Evolutionary conservation across 2,329 filamentous ascomycete species (phyloP).

Genomic region (Ceratocystis papillata): DNA sequence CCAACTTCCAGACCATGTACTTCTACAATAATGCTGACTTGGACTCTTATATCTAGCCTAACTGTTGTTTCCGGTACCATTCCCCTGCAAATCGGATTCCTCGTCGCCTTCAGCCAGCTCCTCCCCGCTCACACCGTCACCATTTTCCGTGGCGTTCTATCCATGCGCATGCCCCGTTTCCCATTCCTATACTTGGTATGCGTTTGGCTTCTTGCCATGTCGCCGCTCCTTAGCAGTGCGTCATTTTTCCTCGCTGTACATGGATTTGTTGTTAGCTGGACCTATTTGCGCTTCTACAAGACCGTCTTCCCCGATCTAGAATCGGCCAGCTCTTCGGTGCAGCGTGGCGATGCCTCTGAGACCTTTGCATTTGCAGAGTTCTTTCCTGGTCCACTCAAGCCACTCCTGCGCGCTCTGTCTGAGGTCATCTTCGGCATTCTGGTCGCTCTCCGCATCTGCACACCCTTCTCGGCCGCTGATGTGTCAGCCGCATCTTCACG

Average conservation of each 20-base stretch:
- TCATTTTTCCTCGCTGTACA: constrained; percentile 68
- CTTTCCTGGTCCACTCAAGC: constrained; percentile 77
- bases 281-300: constrained; percentile 94
- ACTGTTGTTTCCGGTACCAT: constrained; percentile 82
- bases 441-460: constrained; percentile 66
- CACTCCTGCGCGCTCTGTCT: constrained; percentile 61
- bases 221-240: constrained; percentile 53
- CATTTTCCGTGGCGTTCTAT: constrained; percentile 76
- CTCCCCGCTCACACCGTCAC: constrained; percentile 95
- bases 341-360: constrained; percentile 87
- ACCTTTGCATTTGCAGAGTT: constrained; percentile 94
- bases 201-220: constrained; percentile 53
- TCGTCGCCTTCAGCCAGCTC: constrained; percentile 95
- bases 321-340: constrained; percentile 43
- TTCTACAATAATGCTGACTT: no score
- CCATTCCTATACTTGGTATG: constrained; percentile 64
- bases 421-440: constrained; percentile 64
- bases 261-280: constrained; percentile 82
- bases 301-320: constrained; percentile 58
- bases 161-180: constrained; percentile 68
- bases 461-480: constrained; percentile 73
- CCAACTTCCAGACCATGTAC: constrained; percentile 23
- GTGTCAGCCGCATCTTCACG: constrained; percentile 64
- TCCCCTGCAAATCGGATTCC: constrained; percentile 80
- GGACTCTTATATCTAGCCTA: constrained; percentile 41